Base-by-base conservation (phyloP, 2,329 filamentous ascomycete species). In the Nemania diffusa region DNA sequence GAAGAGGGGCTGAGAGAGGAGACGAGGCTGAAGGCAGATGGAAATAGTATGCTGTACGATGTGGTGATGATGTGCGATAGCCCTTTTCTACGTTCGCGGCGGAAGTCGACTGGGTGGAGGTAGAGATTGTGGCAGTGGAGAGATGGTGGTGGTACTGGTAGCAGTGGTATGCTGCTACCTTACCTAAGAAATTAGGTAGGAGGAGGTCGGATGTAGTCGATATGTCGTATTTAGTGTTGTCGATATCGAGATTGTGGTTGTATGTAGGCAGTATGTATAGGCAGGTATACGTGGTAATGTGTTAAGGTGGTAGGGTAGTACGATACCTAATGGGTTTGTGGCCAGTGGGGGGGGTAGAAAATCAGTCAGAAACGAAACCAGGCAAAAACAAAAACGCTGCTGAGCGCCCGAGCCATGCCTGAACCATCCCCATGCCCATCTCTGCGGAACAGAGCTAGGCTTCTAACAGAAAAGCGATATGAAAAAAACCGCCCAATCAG, bases 21-120 rank as follows among this genome's bases (percentile, higher is more conserved):
- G 11, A 46, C 24, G 29, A 46, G 34, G 32, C 27, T 42, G 56
- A 53, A 11, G 24, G 26, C 4, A 17, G 17, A 22, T 9, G 42
- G 1, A 46, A 46, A 24, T 46, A 11, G 42, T 40, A 44, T 46
- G n/a, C 26, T 46, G 37, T 15, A 24, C 15, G 27, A 29, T 37
- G 44, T 8, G 42, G 46, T 32, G 51, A 57, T 34, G 62, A 52
- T 67, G 29, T 51, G 60, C 40, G 42, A 52, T 52, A 17, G 15
- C 8, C 20, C 8, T 34, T 27, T 26, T 56, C 44, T 42, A 26
- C 17, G 8, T 13, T 13, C 17, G n/a, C n/a, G n/a, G n/a, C n/a
- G n/a, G n/a, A n/a, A n/a, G n/a, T n/a, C n/a, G n/a, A n/a, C n/a
- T n/a, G n/a, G n/a, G n/a, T n/a, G n/a, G n/a, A n/a, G n/a, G n/a